phyloP scores from a whole-genome alignment of 306 rosid species.

The Potentilla sterilis region DNA sequence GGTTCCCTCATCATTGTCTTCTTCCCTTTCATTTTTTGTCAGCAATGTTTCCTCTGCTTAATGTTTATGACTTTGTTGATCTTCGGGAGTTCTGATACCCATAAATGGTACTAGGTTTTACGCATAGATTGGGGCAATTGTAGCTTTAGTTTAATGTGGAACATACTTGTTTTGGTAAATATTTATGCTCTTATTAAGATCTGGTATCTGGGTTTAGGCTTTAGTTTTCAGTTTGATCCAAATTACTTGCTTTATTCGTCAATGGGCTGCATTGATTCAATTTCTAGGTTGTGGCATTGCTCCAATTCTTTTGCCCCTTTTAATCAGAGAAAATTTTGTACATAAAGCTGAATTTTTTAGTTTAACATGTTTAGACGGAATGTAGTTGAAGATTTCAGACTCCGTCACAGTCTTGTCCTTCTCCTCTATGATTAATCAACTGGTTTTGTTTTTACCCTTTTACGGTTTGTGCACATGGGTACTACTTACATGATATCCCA shows the following conservation, averaged over 20 bases:
- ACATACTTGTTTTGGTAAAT: slow-evolving; percentile 12
- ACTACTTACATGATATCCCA: neutral
- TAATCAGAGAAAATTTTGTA: slow-evolving; percentile 25
- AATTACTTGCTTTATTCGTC: slow-evolving; percentile 20
- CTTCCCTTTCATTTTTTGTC: neutral
- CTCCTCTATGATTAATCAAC: neutral
- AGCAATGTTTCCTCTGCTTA: slow-evolving; percentile 14
- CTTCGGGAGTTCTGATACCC: slow-evolving; percentile 26
- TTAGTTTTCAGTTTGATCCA: slow-evolving; percentile 21
- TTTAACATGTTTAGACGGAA: neutral
- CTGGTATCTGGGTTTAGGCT: slow-evolving; percentile 21
- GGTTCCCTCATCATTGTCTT: slow-evolving; percentile 34
- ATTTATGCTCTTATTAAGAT: slow-evolving; percentile 25
- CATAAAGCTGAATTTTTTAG: slow-evolving; percentile 11
- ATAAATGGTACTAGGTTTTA: slow-evolving; percentile 26
- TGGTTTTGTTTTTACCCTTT: neutral
- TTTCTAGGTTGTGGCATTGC: slow-evolving; percentile 19
- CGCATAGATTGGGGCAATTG: slow-evolving; percentile 14
- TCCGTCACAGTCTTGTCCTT: neutral
- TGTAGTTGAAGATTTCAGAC: slow-evolving; percentile 12
- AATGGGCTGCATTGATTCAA: slow-evolving; percentile 30
- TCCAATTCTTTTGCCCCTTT: slow-evolving; percentile 8
- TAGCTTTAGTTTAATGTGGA: slow-evolving; percentile 10
- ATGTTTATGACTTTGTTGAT: slow-evolving; percentile 31
- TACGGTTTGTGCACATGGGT: neutral